These are phyloP conservation scores for Pholiota molesta DNA, from an alignment of 768 basidiomycete species.

Conservation along the genomic window DNA sequence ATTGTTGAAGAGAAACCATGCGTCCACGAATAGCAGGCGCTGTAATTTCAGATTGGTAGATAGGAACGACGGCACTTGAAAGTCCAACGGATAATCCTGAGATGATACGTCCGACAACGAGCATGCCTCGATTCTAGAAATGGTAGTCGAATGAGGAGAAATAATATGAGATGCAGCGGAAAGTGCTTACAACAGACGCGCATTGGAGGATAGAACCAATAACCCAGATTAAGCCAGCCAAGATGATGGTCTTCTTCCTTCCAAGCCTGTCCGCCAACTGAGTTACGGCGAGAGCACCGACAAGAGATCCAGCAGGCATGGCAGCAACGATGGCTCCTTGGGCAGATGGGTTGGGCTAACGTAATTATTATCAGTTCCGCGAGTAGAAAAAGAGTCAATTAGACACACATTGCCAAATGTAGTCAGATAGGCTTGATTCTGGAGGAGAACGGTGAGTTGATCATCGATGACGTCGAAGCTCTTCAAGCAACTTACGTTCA, in stretches of 20 bases:
- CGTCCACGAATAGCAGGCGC: constrained; percentile 73
- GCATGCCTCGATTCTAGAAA: constrained; percentile 68
- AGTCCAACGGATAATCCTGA: constrained; percentile 71
- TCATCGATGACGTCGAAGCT: background rate
- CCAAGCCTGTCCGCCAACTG: constrained; percentile 67
- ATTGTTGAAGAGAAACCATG: constrained; percentile 78
- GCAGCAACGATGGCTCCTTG: constrained; percentile 80
- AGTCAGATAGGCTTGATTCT: constrained; percentile 43
- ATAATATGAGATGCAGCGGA: constrained; percentile 6
- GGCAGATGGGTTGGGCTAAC: constrained; percentile 50
- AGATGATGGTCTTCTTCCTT: constrained; percentile 66
- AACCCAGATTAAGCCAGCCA: constrained; percentile 72
- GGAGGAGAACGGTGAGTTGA: background rate
- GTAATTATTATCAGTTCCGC: background rate
- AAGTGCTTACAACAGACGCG: constrained; percentile 45
- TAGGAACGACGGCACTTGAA: constrained; percentile 66
- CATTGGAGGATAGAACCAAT: constrained; percentile 75
- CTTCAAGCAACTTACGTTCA: constrained; percentile 38
- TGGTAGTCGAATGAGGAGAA: background rate
- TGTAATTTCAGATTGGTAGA: constrained; percentile 79
- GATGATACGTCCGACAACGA: constrained; percentile 70
- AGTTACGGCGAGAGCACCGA: constrained; percentile 66
- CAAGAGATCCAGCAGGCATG: constrained; percentile 76
- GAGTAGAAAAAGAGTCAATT: background rate
- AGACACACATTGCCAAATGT: constrained; percentile 38